Percentiles rank a stretch among this genome's conserved stretches.
Conservation (phyloP, 2,329 filamentous ascomycete genomes). For the Fusarium sp. region DNA sequence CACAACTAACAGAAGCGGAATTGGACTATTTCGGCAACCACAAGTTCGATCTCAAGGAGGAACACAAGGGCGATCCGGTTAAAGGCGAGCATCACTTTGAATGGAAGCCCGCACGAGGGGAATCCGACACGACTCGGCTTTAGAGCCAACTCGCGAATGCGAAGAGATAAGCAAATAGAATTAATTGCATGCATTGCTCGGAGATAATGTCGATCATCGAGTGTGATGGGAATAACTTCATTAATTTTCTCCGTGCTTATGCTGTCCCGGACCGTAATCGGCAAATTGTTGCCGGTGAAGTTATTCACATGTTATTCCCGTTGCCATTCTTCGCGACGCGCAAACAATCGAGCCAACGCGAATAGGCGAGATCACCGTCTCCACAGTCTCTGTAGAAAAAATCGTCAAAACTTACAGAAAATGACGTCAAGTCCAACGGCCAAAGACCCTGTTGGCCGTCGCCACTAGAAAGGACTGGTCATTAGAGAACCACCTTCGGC, state of each 20-base stretch:
- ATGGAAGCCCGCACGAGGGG: not conserved
- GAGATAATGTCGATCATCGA: not conserved
- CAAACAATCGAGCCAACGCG: not conserved
- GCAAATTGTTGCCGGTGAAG: slow-evolving; percentile 11
- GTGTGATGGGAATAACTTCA: not conserved
- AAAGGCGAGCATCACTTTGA: not conserved
- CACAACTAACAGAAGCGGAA: not conserved
- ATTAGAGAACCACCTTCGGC: not conserved
- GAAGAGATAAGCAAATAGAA: not conserved
- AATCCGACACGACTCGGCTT: not conserved
- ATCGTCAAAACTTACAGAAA: not conserved
- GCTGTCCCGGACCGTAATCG: slow-evolving; percentile 13
- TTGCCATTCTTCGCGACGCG: not conserved
- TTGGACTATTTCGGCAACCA: not conserved
- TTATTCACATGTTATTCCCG: slow-evolving; percentile 28
- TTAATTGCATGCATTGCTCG: not conserved
- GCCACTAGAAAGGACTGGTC: not conserved
- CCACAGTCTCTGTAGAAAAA: not conserved
- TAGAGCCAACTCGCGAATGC: not conserved
- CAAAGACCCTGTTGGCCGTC: slow-evolving; percentile 8
- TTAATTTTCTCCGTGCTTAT: not conserved
- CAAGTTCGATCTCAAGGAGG: not conserved
- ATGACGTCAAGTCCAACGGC: not conserved
- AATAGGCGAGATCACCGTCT: not conserved
- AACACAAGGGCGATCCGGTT: not conserved